Evolutionary conservation across 2,329 filamentous ascomycete genomes (phyloP).

Genomic region (Scedosporium boydii): DNA sequence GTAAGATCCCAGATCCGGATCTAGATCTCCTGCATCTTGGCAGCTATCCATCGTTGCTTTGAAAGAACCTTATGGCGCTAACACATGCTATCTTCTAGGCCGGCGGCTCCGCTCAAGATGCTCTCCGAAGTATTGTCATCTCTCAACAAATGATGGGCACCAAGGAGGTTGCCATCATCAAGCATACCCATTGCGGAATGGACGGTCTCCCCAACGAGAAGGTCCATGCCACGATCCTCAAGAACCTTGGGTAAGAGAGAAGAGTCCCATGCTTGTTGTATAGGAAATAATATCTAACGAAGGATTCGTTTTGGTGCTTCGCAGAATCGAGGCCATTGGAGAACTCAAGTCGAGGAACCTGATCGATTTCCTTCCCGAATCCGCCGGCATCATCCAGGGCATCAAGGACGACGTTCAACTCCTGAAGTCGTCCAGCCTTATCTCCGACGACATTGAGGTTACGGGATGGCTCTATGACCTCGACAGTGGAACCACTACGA

Average conservation of each 20-base stretch:
- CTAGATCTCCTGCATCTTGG: not conserved
- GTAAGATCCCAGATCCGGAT: not conserved
- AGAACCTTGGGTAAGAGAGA: slow-evolving; percentile 38
- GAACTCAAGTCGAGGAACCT: slow-evolving; percentile 12
- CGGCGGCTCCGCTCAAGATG: slow-evolving; percentile 57
- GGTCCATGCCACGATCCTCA: slow-evolving; percentile 38
- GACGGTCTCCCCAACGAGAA: slow-evolving; percentile 55
- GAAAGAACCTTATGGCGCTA: not conserved
- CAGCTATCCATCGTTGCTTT: not conserved
- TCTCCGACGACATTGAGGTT: slow-evolving; percentile 36
- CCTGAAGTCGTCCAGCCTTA: slow-evolving; percentile 43
- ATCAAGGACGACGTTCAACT: slow-evolving; percentile 53
- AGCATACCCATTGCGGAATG: slow-evolving; percentile 70
- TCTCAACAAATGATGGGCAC: slow-evolving; percentile 73
- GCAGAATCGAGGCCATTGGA: slow-evolving; percentile 11
- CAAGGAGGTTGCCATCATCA: slow-evolving; percentile 62
- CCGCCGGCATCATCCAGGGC: slow-evolving; percentile 47
- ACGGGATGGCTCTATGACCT: slow-evolving; percentile 63
- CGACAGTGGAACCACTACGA: slow-evolving; percentile 45
- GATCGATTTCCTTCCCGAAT: slow-evolving; percentile 46
- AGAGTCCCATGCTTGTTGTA: slow-evolving; percentile 14
- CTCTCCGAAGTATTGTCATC: slow-evolving; percentile 65
- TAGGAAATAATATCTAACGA: slow-evolving; percentile 14
- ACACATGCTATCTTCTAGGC: slow-evolving; percentile 23
- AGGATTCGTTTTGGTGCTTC: not conserved